Evolutionary conservation across 2,329 filamentous ascomycete genomes (phyloP).

Genomic region (Berkeleyomyces basicola): DNA sequence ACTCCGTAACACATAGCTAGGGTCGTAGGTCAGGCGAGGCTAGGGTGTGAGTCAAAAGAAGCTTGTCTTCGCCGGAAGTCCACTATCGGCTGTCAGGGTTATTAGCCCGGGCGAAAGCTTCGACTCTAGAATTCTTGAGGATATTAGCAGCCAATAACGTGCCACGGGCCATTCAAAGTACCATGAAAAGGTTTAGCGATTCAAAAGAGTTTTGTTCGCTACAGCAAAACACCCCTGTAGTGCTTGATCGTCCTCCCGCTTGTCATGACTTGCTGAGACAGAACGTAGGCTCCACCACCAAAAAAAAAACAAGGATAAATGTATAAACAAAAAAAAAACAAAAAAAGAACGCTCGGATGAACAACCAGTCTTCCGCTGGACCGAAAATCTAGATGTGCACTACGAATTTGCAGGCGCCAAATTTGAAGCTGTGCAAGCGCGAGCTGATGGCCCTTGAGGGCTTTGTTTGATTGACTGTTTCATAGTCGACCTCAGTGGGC

Average conservation of each 20-base stretch:
- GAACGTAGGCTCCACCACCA: not conserved
- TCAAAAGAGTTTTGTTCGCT: not conserved
- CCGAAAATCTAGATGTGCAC: not conserved
- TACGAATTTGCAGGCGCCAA: too few species aligned
- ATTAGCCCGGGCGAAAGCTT: too few species aligned
- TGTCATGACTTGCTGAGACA: not conserved
- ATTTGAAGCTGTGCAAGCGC: not conserved
- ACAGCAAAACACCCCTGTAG: not conserved
- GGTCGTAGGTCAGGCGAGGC: not conserved
- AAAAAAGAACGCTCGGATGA: not conserved
- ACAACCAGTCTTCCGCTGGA: not conserved
- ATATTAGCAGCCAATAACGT: too few species aligned
- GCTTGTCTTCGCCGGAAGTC: not conserved
- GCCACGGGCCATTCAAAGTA: not conserved
- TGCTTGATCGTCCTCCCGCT: conserved; percentile 1
- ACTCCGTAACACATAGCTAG: not conserved
- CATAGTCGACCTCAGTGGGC: not conserved
- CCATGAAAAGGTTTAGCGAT: not conserved
- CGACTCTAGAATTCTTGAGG: too few species aligned
- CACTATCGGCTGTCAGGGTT: too few species aligned
- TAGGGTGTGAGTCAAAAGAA: not conserved
- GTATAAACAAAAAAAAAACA: not conserved
- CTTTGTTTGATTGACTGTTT: not conserved
- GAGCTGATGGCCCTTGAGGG: not conserved
- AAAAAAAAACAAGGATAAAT: not conserved